Percentiles rank a stretch among this genome's conserved stretches.
Evolutionary conservation across 352 stramenopile genomes (phyloP).

Genomic region (Vaucheria bursata): DNA sequence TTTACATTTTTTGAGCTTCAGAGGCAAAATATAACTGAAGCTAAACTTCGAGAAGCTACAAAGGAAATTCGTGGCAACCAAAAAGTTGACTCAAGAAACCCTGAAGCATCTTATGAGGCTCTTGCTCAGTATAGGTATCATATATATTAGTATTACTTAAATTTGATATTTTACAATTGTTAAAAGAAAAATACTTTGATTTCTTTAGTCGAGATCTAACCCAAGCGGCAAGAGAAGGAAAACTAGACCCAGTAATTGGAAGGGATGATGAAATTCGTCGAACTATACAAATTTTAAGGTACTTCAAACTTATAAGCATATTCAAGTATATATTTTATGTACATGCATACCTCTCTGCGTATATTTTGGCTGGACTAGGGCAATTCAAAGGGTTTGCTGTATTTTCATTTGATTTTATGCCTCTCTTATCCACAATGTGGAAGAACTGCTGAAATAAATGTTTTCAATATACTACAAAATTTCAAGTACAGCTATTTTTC

Average conservation of each 20-base stretch:
- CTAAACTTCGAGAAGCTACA: constrained; percentile 43
- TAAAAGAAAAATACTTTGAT: not conserved
- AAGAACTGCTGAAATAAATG: no score
- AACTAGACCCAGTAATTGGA: constrained; percentile 89
- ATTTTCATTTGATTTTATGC: no score
- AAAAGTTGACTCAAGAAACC: constrained; percentile 45
- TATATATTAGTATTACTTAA: no score
- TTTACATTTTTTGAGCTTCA: constrained; percentile 38
- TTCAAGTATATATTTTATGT: no score
- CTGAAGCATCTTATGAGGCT: constrained; percentile 48
- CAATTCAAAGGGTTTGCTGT: no score
- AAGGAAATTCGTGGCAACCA: constrained; percentile 46
- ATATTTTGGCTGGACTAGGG: no score
- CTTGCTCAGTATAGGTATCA: not conserved
- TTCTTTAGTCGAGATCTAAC: constrained; percentile 79
- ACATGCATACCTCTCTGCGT: no score
- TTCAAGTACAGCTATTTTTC: no score
- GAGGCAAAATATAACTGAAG: constrained; percentile 37
- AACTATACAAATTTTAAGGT: constrained; percentile 81
- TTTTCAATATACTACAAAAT: no score
- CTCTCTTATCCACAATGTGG: no score
- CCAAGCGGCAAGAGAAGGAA: constrained; percentile 75
- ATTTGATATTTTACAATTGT: not conserved
- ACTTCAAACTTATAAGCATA: not conserved
- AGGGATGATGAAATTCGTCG: constrained; percentile 82